Percentiles rank a stretch among this genome's conserved stretches.
Evolutionary conservation across 1,284 basidiomycete genomes (phyloP).

Genomic region (Moniliella sp.): DNA sequence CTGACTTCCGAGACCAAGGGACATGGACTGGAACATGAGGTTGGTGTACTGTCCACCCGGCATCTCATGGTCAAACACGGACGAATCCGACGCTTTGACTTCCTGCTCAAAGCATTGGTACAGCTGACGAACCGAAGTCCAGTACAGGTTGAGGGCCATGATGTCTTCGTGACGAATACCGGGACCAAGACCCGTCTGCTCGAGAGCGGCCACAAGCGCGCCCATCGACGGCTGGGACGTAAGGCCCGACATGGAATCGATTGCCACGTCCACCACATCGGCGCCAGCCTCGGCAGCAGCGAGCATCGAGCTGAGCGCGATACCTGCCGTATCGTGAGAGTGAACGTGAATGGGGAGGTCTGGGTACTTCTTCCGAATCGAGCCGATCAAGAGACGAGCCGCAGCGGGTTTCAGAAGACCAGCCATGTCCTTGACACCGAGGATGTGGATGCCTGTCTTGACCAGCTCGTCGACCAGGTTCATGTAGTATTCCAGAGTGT

Average conservation of each 20-base stretch:
- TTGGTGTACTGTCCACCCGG: slow-evolving; percentile 53
- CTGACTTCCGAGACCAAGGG: slow-evolving; percentile 85
- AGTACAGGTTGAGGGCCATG: slow-evolving; percentile 89
- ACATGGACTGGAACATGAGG: slow-evolving; percentile 76
- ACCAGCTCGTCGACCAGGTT: slow-evolving; percentile 86
- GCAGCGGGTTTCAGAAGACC: slow-evolving; percentile 86
- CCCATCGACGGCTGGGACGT: slow-evolving; percentile 99
- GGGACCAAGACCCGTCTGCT: slow-evolving; percentile 81
- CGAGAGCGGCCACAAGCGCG: slow-evolving; percentile 73
- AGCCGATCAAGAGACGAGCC: slow-evolving; percentile 73
- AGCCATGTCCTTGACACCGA: slow-evolving; percentile 99
- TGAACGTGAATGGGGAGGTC: slow-evolving; percentile 97
- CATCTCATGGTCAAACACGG: slow-evolving; percentile 99
- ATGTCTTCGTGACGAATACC: slow-evolving; percentile 94
- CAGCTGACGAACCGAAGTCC: slow-evolving; percentile 85
- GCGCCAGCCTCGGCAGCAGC: slow-evolving; percentile 85
- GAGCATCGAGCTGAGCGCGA: slow-evolving; percentile 85
- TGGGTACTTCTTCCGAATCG: slow-evolving; percentile 83
- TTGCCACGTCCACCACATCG: slow-evolving; percentile 91
- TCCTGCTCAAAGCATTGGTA: slow-evolving; percentile 97
- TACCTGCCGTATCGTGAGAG: slow-evolving; percentile 97
- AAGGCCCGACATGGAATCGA: slow-evolving; percentile 83
- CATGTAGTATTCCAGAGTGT: slow-evolving; percentile 92
- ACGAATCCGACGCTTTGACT: slow-evolving; percentile 61
- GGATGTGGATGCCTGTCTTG: slow-evolving; percentile 80